These are phyloP conservation scores for Pleurotus sapidus DNA, from an alignment of 768 basidiomycete genomes.

Conservation along the genomic window DNA sequence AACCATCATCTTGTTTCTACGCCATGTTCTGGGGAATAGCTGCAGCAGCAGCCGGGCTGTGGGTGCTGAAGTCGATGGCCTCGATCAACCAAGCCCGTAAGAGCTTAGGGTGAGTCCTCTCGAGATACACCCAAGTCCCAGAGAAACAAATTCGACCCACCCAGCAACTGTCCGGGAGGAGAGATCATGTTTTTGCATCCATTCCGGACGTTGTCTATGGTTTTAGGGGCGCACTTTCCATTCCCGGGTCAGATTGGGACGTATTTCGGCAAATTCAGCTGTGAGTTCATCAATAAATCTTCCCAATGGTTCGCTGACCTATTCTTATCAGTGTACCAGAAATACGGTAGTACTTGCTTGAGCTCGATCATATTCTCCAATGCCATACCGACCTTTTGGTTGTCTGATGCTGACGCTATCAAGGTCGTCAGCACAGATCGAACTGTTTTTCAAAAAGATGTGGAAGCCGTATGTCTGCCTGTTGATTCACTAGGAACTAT, in stretches of 20 bases:
- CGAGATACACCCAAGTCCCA: neutral
- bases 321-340: conserved; percentile 28
- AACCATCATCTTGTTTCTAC: neutral
- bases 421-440: conserved; percentile 30
- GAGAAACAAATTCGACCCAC: neutral
- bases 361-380: conserved; percentile 30
- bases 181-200: conserved; percentile 22
- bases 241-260: conserved; percentile 28
- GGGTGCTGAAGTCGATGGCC: neutral
- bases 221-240: conserved; percentile 30
- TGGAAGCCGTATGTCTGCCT: conserved; percentile 25
- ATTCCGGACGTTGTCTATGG: conserved; percentile 20
- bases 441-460: conserved; percentile 36
- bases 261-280: conserved; percentile 29
- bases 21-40: neutral
- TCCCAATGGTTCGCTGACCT: neutral
- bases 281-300: conserved; percentile 22
- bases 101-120: conserved; percentile 1
- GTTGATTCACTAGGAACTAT: neutral
- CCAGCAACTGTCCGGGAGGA: conserved; percentile 1
- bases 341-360: conserved; percentile 35
- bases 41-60: neutral
- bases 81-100: conserved; percentile 1
- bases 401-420: conserved; percentile 41
- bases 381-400: conserved; percentile 32